Percentiles rank a stretch among this genome's conserved stretches.
phyloP scores from a whole-genome alignment of 2,329 filamentous ascomycete genomes.

The Talaromyces marneffei region DNA sequence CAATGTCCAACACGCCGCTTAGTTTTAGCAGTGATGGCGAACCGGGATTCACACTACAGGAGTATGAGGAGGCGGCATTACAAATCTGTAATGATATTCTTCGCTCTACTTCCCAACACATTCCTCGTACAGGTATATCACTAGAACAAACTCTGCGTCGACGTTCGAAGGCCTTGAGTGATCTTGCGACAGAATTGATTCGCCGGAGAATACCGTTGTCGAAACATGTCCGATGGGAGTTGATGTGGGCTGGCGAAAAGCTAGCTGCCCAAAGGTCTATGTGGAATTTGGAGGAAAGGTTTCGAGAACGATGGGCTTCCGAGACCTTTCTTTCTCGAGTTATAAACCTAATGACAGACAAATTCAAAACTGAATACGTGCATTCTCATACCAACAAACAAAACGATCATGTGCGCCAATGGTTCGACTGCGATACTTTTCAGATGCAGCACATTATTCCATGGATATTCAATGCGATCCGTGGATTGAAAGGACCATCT shows the following conservation, averaged over 20 bases:
- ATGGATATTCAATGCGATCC: conserved; percentile 72
- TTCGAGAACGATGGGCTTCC: conserved; percentile 54
- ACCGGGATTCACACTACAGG: conserved; percentile 60
- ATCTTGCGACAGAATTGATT: conserved; percentile 66
- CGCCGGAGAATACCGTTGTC: conserved; percentile 59
- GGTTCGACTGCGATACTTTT: conserved; percentile 73
- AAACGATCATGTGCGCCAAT: conserved; percentile 73
- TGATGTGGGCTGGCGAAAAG: conserved; percentile 89
- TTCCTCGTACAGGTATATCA: conserved; percentile 66
- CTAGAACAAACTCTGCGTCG: conserved; percentile 74
- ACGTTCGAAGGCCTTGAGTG: conserved; percentile 66
- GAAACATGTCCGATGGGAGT: conserved; percentile 64
- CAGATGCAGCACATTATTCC: conserved; percentile 69
- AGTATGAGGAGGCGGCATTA: conserved; percentile 71
- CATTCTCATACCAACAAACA: conserved; percentile 58
- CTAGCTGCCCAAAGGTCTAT: conserved; percentile 71
- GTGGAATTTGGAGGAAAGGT: conserved; percentile 74
- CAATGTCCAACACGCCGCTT: conserved; percentile 76
- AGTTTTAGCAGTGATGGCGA: conserved; percentile 67
- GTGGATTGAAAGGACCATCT: conserved; percentile 60
- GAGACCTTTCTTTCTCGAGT: conserved; percentile 68
- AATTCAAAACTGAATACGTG: conserved; percentile 61
- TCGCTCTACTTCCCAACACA: conserved; percentile 66
- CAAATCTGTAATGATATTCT: conserved; percentile 76
- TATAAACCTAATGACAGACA: conserved; percentile 68